Conservation (phyloP, 1,284 basidiomycete genomes). For the Pholiota adiposa region DNA sequence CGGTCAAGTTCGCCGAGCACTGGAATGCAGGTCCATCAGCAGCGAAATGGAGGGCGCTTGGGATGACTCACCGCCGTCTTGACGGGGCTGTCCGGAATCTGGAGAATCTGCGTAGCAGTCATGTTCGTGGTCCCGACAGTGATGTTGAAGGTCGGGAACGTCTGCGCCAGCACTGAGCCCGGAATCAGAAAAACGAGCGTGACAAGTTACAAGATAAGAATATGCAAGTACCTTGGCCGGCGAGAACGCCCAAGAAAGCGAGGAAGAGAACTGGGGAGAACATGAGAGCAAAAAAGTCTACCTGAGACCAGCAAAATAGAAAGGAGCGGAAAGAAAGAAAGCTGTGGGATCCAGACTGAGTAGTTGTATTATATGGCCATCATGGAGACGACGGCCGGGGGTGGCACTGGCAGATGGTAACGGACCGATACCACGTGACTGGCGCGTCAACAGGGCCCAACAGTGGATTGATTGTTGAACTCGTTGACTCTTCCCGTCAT, state of each 20-base stretch:
- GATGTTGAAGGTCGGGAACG: conserved; percentile 43
- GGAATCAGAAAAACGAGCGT: conserved; percentile 4
- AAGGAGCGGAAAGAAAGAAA: conserved; percentile 21
- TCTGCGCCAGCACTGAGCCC: conserved; percentile 40
- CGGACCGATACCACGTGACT: conserved; percentile 31
- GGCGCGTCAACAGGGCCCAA: conserved; percentile 37
- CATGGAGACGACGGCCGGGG: neutral
- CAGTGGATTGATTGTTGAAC: conserved; percentile 27
- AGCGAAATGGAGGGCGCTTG: neutral
- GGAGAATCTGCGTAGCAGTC: conserved; percentile 48
- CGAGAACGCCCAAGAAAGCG: conserved; percentile 45
- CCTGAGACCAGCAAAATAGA: conserved; percentile 39
- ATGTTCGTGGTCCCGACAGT: conserved; percentile 46
- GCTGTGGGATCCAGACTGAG: neutral
- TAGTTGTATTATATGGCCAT: neutral
- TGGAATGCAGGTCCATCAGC: conserved; percentile 25
- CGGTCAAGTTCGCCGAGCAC: conserved; percentile 49
- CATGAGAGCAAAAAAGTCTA: conserved; percentile 34
- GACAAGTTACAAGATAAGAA: neutral
- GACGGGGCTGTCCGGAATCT: conserved; percentile 43
- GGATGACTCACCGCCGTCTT: conserved; percentile 46
- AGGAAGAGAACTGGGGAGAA: conserved; percentile 38
- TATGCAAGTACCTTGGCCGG: conserved; percentile 54
- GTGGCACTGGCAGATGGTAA: neutral
- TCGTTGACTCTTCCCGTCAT: conserved; percentile 30